Evolutionary conservation across 208 protist species (phyloP), one percentile per base, ranked within the genome.

Genomic region (Wallacemonas rigidus): DNA sequence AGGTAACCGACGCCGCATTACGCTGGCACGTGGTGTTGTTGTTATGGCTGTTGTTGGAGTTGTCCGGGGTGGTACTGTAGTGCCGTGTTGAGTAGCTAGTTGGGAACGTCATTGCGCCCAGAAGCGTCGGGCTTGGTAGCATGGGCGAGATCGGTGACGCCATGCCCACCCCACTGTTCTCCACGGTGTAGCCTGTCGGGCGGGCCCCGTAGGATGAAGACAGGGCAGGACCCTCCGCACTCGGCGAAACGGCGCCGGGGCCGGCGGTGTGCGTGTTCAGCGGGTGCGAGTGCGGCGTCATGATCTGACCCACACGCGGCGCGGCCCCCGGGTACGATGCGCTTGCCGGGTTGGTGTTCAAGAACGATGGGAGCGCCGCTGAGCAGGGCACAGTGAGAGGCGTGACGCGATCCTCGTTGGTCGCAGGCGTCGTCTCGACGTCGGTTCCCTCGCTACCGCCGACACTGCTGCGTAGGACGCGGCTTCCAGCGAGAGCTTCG

Each of bases 321-420:
- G 36, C 6, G 2, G 60, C 3, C 4, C 8, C 15, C 11, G 60
- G 57, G 57, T 63, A 63, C 9, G 57, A 45, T 38, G 15, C 8
- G 2, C 36, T 43, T 38, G 15, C 36, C 56, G 56, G 56, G 9
- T 7, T 62, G 8, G 36, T 50, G 43, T 17, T 26, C 0, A 65
- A 35, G 1, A 65, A 65, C 6, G 60, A 65, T 5, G 43, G 50
- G 14, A 65, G 43, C 60, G 60, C 47, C 41, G 60, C 60, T 5
- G 60, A 65, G 60, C 60, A 65, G 2, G 60, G 60, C 60, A 48
- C 60, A 4, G 60, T 45, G 11, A 65, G n/a, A 9, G 6, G 4
- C 36, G 7, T 6, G 17, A 38, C 8, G 36, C 6, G 35, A 9
- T 6, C 36, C 54, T 38, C n/a, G 51, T 5, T n/a, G n/a, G 6